Base-by-base conservation (phyloP, 2,329 filamentous ascomycete species). In the Onygena corvina region DNA sequence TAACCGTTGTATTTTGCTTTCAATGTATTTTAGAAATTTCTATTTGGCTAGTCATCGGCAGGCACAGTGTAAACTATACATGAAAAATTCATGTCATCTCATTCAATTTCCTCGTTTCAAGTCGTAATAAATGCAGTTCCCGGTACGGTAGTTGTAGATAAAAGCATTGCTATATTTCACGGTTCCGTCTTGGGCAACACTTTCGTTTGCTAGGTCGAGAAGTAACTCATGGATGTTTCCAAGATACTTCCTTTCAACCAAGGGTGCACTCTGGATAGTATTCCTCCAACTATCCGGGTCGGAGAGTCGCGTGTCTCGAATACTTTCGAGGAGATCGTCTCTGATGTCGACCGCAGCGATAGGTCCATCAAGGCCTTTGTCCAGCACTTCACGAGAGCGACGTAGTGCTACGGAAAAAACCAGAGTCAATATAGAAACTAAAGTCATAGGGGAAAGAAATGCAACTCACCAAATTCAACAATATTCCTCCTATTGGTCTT, bases 401-500 rank as follows among this genome's bases (percentile, higher is more conserved):
- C 72, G 61, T 48, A 77, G 71, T n/a, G 76, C 76, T 66, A 53
- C 38, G 53, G 30, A n/a, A 20, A 9, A 40, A 38, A 8, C 7
- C 7, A 31, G 30, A n/a, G 30, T 8, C 30, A 31, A n/a, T 8
- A n/a, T 16, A 6, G 34, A 12, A 16, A 8, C 21, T 34, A 27
- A 23, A 49, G 14, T 7, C 12, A 27, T 3, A 27, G 23, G 18
- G 16, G 36, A 12, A 23, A 23, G 3, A 72, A 73, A 54, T 71
- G 74, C 50, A 61, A 64, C 66, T 79, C 79, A 53, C 83, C 83
- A 56, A 89, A 84, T 62, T 94, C 86, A 44, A 95, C 81, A 46
- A 96, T 87, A 23, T 82, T 82, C 60, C 81, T 81, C 48, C 90
- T 81, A 67, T 94, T 95, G 54, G 84, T 85, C 70, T 95, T 96